Evolutionary conservation across 176 grass and related monocot genomes (phyloP).

Genomic region (Leersia perrieri): DNA sequence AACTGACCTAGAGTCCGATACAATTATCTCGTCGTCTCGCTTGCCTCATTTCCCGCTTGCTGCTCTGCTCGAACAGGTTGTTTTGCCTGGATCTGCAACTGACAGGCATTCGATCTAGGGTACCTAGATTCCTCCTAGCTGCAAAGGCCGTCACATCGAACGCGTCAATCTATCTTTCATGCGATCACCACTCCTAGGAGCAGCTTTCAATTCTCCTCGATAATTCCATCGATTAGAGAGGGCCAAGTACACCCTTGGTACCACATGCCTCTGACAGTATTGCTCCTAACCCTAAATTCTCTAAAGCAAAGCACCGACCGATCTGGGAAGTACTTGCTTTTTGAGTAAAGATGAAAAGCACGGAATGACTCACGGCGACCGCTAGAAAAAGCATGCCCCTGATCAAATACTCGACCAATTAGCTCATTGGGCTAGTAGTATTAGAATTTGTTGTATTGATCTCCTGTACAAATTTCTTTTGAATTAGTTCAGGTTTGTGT

Average conservation of each 20-base stretch:
- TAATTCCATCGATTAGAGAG: neutral
- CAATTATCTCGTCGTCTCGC: no score
- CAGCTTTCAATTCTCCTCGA: neutral
- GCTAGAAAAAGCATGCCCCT: no score
- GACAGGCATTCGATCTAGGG: neutral
- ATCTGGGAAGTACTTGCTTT: neutral
- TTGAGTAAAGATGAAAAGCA: neutral
- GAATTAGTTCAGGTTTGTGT: no score
- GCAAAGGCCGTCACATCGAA: slow-evolving; percentile 13
- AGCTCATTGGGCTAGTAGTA: no score
- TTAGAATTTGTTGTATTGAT: no score
- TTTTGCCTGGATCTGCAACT: neutral
- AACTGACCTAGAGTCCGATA: no score
- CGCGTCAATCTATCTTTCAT: neutral
- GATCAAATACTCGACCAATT: no score
- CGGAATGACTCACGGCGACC: neutral
- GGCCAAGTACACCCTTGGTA: slow-evolving; percentile 24
- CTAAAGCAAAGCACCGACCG: neutral
- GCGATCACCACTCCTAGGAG: neutral
- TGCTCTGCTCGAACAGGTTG: neutral
- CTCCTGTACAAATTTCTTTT: no score
- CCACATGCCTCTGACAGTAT: slow-evolving; percentile 25
- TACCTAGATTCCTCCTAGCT: slow-evolving; percentile 32
- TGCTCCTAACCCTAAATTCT: no score
- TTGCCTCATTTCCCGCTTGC: no score